A percentile compares a stretch with the other conserved stretches of the same genome.
Evolutionary conservation across 1,284 basidiomycete species (phyloP).

Genomic region (Ganoderma sinense): DNA sequence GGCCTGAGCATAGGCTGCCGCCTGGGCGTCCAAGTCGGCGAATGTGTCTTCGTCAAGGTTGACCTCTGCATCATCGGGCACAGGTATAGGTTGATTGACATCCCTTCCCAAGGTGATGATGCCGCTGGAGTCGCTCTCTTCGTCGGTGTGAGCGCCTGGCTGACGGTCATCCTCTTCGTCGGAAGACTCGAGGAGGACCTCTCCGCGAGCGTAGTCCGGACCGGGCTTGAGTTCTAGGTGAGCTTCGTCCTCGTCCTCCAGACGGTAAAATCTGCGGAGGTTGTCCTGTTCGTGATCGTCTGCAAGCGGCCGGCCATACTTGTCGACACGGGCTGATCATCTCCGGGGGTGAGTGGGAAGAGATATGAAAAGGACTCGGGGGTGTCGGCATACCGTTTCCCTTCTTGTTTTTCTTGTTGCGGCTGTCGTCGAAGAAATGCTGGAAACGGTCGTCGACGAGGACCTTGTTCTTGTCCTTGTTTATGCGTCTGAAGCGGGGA

Average conservation of each 20-base stretch:
- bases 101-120: constrained; percentile 59
- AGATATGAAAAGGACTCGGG: constrained; percentile 16
- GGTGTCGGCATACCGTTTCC: constrained; percentile 43
- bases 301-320: constrained; percentile 87
- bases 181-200: constrained; percentile 88
- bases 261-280: constrained; percentile 84
- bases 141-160: constrained; percentile 46
- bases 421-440: constrained; percentile 68
- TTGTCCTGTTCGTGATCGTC: constrained; percentile 77
- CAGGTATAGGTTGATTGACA: constrained; percentile 47
- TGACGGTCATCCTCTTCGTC: constrained; percentile 72
- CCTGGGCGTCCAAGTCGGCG: constrained; percentile 79
- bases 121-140: constrained; percentile 58
- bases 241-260: constrained; percentile 59
- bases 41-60: constrained; percentile 82
- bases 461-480: constrained; percentile 84
- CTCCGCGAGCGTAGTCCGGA: constrained; percentile 92
- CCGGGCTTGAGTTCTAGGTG: constrained; percentile 45
- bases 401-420: constrained; percentile 55
- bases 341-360: constrained; percentile 19
- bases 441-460: constrained; percentile 96
- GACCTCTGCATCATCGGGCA: constrained; percentile 65
- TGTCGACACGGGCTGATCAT: constrained; percentile 78
- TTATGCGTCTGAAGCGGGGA: constrained; percentile 90
- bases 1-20: constrained; percentile 63